Conservation (phyloP, 345 rosid genomes). For the Gossypium turneri region DNA sequence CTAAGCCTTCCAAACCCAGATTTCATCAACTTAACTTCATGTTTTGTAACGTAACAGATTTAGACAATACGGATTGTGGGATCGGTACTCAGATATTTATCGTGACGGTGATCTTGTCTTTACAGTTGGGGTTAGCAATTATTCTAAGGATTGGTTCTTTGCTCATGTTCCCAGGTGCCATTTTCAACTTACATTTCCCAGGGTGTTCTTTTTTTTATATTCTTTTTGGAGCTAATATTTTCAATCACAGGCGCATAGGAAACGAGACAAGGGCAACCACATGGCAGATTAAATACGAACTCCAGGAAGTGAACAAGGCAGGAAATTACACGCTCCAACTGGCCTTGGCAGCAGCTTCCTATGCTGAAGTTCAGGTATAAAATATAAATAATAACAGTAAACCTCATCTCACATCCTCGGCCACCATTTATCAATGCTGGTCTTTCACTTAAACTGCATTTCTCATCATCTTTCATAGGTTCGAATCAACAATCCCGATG, state of each 20-base stretch:
- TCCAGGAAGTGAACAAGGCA: constrained; percentile 19
- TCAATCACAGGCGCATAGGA: constrained; percentile 33
- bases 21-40: constrained; percentile 1
- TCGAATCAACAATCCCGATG: constrained; percentile 39
- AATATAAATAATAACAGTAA: constrained; percentile 18
- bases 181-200: neutral
- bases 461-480: constrained; percentile 32
- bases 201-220: neutral
- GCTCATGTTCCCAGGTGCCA: constrained; percentile 70
- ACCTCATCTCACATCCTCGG: neutral
- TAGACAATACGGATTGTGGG: constrained; percentile 83
- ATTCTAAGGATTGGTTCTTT: constrained; percentile 64
- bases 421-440: neutral
- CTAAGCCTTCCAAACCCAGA: neutral
- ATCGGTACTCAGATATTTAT: constrained; percentile 52
- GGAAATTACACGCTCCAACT: constrained; percentile 58
- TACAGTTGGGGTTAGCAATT: constrained; percentile 40
- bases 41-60: constrained; percentile 33
- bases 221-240: neutral
- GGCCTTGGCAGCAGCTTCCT: constrained; percentile 65
- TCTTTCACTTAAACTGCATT: neutral
- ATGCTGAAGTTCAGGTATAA: constrained; percentile 45
- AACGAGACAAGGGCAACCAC: constrained; percentile 46
- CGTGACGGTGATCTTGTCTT: constrained; percentile 48
- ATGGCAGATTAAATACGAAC: constrained; percentile 57